Conservation (phyloP, 2,329 filamentous ascomycete species). For the Whalleya microplaca region DNA sequence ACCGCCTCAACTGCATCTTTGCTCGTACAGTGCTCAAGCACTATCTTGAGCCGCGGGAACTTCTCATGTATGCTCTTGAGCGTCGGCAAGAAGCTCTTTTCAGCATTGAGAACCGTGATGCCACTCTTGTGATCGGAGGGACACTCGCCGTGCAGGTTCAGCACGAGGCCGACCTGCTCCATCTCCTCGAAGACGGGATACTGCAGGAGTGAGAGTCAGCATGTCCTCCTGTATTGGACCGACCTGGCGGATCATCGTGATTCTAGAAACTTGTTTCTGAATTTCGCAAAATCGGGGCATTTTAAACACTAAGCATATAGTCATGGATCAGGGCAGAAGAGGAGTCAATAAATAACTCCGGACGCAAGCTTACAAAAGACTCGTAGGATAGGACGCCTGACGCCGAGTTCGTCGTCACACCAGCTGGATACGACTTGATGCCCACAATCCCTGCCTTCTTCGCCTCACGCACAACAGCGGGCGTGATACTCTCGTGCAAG, state of each 20-base stretch:
- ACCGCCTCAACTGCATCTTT: conserved; percentile 65
- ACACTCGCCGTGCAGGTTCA: conserved; percentile 70
- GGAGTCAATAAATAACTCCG: background rate
- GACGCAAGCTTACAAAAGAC: conserved; percentile 40
- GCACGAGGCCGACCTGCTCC: conserved; percentile 65
- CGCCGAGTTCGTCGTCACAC: conserved; percentile 40
- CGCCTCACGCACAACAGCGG: conserved; percentile 60
- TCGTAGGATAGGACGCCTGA: conserved; percentile 57
- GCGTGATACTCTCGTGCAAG: conserved; percentile 53
- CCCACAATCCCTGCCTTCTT: conserved; percentile 60
- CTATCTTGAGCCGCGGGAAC: conserved; percentile 44
- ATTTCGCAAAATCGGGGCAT: background rate
- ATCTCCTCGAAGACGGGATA: conserved; percentile 68
- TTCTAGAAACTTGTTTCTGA: too few species aligned
- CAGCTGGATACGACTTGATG: conserved; percentile 56
- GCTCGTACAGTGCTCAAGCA: conserved; percentile 68
- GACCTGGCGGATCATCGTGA: too few species aligned
- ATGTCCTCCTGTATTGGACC: background rate
- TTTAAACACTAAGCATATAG: background rate
- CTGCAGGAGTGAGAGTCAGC: background rate
- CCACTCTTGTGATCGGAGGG: conserved; percentile 45
- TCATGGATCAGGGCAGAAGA: background rate
- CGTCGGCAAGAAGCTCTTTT: conserved; percentile 67
- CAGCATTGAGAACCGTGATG: conserved; percentile 60
- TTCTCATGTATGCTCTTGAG: conserved; percentile 59